These are phyloP conservation scores for Neurospora sp. DNA, from an alignment of 2,329 filamentous ascomycete genomes.

Conservation along the genomic window DNA sequence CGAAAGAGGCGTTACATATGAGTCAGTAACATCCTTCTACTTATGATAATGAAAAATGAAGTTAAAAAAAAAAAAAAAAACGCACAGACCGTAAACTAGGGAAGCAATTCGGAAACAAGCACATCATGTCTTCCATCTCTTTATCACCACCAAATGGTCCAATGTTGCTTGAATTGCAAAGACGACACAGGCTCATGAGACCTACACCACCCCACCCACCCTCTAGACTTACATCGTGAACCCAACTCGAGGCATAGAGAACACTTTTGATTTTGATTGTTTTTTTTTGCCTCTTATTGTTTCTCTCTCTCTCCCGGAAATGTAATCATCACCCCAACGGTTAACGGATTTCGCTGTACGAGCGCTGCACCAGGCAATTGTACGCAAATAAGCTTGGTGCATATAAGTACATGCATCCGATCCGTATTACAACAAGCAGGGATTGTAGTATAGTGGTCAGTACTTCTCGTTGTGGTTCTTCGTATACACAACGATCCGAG, in stretches of 20 bases:
- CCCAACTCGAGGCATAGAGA: no score
- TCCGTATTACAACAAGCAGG: neutral
- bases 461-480: slow-evolving; percentile 11
- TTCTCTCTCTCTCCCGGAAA: no score
- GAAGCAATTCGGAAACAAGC: neutral
- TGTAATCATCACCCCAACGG: no score
- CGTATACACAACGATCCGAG: slow-evolving; percentile 5
- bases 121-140: neutral
- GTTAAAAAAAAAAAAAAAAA: neutral
- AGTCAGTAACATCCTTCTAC: neutral
- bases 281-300: no score
- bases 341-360: no score
- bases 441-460: slow-evolving; percentile 13
- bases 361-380: neutral
- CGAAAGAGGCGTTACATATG: neutral
- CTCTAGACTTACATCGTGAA: no score
- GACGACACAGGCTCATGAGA: no score
- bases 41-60: neutral
- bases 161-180: no score
- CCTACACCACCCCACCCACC: no score
- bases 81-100: neutral
- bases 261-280: no score
- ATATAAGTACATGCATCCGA: neutral
- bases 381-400: accelerated
- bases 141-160: neutral